phyloP scores from a whole-genome alignment of 495 filamentous ascomycete genomes.

The Diplogelasinospora grovesii region DNA sequence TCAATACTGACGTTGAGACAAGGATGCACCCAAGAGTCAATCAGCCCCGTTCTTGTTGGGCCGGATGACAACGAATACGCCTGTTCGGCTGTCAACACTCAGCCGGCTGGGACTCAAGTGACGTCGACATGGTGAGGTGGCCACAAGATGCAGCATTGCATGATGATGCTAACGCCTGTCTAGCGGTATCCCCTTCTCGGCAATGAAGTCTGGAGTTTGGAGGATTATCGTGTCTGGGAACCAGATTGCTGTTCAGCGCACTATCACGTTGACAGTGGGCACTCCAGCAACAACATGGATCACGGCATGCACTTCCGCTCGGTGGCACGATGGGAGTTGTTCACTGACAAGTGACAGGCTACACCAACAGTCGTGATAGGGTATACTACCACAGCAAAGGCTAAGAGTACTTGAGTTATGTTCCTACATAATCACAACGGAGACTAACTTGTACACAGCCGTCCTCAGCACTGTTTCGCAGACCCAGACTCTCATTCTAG shows the following conservation, averaged over 20 bases:
- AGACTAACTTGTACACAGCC: conserved; percentile 20
- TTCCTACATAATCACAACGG: not conserved
- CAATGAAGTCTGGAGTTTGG: conserved; percentile 34
- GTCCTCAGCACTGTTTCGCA: conserved; percentile 27
- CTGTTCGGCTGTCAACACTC: conserved; percentile 33
- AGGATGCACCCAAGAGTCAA: conserved; percentile 34
- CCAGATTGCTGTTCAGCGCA: conserved; percentile 34
- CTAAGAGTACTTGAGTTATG: conserved; percentile 23
- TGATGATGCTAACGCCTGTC: not conserved
- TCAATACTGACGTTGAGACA: conserved; percentile 1
- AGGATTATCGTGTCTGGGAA: conserved; percentile 33
- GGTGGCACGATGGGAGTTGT: not conserved
- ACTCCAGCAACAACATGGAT: conserved; percentile 27
- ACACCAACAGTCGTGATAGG: conserved; percentile 37
- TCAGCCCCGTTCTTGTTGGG: conserved; percentile 34
- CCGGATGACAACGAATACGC: conserved; percentile 29
- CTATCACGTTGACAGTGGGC: conserved; percentile 29
- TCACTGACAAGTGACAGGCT: conserved; percentile 18
- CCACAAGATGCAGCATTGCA: not conserved
- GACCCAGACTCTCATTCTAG: conserved; percentile 32
- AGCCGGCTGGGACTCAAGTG: conserved; percentile 28
- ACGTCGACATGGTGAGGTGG: conserved; percentile 34
- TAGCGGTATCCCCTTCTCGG: conserved; percentile 34
- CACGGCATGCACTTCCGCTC: conserved; percentile 20
- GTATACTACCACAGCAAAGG: conserved; percentile 32